phyloP scores from a whole-genome alignment of 139 green algal species.

The Volvox reticuliferus region DNA sequence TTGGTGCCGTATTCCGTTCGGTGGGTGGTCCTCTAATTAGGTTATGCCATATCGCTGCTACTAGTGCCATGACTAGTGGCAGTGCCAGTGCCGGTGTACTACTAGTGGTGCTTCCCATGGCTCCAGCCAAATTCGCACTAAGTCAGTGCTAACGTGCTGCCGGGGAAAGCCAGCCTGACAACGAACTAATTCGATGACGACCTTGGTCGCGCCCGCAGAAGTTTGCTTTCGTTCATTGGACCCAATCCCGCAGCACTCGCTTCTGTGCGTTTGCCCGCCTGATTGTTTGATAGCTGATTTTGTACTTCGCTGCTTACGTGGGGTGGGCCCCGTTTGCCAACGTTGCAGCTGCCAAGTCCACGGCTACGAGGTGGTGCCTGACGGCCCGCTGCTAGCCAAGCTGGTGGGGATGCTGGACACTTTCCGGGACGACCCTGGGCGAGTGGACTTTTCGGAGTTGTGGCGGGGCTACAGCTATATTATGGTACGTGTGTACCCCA shows the following conservation, averaged over 20 bases:
- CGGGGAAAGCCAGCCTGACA: too few relatives aligned
- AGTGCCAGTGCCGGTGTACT: neutral
- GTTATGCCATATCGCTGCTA: neutral
- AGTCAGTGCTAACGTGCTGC: too few relatives aligned
- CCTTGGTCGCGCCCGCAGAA: too few relatives aligned
- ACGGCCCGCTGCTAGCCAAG: slow-evolving; percentile 7
- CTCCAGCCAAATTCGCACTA: too few relatives aligned
- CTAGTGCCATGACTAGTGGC: neutral
- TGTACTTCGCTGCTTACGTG: too few relatives aligned
- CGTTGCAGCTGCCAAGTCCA: slow-evolving; percentile 32
- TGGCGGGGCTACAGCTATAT: slow-evolving; percentile 77
- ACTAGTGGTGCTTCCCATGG: too few relatives aligned
- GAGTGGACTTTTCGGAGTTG: slow-evolving; percentile 63
- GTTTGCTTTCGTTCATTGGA: too few relatives aligned
- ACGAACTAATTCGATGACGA: too few relatives aligned
- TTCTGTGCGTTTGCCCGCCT: too few relatives aligned
- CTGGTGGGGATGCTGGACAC: slow-evolving; percentile 44
- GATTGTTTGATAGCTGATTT: too few relatives aligned
- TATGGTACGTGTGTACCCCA: neutral
- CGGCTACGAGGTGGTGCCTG: slow-evolving; percentile 42
- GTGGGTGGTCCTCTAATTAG: slow-evolving; percentile 19
- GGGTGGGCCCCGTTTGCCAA: neutral
- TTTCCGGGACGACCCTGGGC: slow-evolving; percentile 56
- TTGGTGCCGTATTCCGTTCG: slow-evolving; percentile 50
- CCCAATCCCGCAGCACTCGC: too few relatives aligned